A percentile compares a stretch with the other conserved stretches of the same genome.
Evolutionary conservation across 2,329 filamentous ascomycete species (phyloP).

Genomic region (Ceratocystis alfenasii): DNA sequence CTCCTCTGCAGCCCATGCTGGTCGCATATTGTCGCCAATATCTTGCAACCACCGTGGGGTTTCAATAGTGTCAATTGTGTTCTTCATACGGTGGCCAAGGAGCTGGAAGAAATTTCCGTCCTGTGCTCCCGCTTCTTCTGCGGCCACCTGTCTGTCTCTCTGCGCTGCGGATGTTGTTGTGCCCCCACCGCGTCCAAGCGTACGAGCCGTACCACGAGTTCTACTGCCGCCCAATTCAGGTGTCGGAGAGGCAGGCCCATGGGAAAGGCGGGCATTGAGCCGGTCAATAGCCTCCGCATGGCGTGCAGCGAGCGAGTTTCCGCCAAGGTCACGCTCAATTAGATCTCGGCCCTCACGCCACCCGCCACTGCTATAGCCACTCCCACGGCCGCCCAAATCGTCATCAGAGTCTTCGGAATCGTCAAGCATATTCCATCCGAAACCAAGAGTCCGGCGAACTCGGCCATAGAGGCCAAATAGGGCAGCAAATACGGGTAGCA

Average conservation of each 20-base stretch:
- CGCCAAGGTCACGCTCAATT: conserved; percentile 73
- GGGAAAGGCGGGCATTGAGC: conserved; percentile 27
- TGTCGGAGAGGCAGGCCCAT: conserved; percentile 37
- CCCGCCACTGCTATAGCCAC: conserved; percentile 66
- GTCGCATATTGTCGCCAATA: conserved; percentile 41
- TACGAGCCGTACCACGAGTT: conserved; percentile 26
- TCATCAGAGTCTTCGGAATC: conserved; percentile 55
- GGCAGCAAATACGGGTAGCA: conserved; percentile 74
- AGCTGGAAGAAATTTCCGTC: conserved; percentile 75
- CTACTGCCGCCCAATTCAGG: conserved; percentile 29
- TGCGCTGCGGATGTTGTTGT: conserved; percentile 27
- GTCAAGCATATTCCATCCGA: conserved; percentile 61
- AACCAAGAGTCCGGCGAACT: conserved; percentile 64
- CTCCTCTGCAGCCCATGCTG: conserved; percentile 65
- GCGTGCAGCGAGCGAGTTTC: conserved; percentile 43
- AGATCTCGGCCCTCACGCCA: conserved; percentile 89
- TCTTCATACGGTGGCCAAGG: conserved; percentile 74
- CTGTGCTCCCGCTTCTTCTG: conserved; percentile 47
- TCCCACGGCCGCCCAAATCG: conserved; percentile 53
- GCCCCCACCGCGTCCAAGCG: conserved; percentile 24
- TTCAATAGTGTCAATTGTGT: conserved; percentile 77
- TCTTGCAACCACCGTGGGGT: conserved; percentile 73
- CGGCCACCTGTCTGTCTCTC: conserved; percentile 22
- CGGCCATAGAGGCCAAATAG: conserved; percentile 82
- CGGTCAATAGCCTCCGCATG: conserved; percentile 32